These are phyloP conservation scores for Podaxis sp. DNA, from an alignment of 768 basidiomycete species.

Conservation along the genomic window DNA sequence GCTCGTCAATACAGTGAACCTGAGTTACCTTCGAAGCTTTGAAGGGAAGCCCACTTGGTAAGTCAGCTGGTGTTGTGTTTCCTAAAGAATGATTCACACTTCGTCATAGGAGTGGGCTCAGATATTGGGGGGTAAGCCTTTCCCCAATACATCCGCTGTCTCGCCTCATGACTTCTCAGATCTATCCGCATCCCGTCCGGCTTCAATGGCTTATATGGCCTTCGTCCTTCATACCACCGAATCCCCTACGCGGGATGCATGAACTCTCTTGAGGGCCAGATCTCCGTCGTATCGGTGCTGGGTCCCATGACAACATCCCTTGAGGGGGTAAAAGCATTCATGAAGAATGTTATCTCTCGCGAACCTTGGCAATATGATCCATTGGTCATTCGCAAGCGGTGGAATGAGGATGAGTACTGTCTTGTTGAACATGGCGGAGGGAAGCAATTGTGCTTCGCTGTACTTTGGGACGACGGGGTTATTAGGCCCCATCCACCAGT, in stretches of 20 bases:
- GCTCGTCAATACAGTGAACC: not conserved
- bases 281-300: conserved; percentile 65
- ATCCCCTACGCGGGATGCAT: conserved; percentile 65
- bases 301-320: conserved; percentile 66
- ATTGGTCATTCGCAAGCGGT: conserved; percentile 47
- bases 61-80: not conserved
- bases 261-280: conserved; percentile 68
- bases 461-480: conserved; percentile 67
- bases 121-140: conserved; percentile 68
- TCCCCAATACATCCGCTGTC: not conserved
- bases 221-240: conserved; percentile 66
- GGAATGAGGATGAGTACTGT: conserved; percentile 56
- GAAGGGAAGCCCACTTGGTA: conserved; percentile 41
- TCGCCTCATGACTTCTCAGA: conserved; percentile 26
- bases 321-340: conserved; percentile 60
- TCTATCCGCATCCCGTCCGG: conserved; percentile 69
- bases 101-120: conserved; percentile 63
- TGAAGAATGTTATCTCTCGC: conserved; percentile 52
- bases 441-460: conserved; percentile 47
- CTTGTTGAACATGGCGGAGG: conserved; percentile 56
- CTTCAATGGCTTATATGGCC: conserved; percentile 66
- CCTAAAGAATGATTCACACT: conserved; percentile 5
- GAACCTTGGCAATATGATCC: conserved; percentile 71
- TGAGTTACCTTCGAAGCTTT: conserved; percentile 24
- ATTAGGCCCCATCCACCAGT: conserved; percentile 63